phyloP scores from a whole-genome alignment of 2,329 filamentous ascomycete genomes.

The Capronia americana region DNA sequence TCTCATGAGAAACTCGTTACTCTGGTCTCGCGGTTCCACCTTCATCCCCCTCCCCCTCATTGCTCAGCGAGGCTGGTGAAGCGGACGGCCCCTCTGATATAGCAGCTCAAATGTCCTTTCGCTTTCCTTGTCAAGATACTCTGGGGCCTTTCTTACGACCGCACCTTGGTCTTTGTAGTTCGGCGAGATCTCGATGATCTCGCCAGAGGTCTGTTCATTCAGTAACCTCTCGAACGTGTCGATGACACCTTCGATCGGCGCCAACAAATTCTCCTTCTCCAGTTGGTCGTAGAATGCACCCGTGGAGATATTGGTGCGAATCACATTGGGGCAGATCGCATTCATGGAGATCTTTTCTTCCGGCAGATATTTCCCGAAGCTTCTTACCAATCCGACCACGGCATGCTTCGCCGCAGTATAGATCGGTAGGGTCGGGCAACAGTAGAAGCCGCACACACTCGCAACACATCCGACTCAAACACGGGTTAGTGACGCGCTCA shows the following conservation, averaged over 20 bases:
- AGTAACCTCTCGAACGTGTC: conserved; percentile 50
- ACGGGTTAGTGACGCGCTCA: not conserved
- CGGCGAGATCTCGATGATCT: conserved; percentile 52
- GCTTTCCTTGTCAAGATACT: conserved; percentile 34
- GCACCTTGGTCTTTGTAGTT: conserved; percentile 39
- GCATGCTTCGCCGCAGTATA: conserved; percentile 46
- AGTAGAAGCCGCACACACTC: conserved; percentile 54
- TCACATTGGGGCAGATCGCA: conserved; percentile 51
- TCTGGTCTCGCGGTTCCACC: not conserved
- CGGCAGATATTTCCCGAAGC: conserved; percentile 51
- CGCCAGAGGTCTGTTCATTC: conserved; percentile 46
- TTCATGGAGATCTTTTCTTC: conserved; percentile 52
- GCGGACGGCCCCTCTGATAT: conserved; percentile 22
- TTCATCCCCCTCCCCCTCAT: not conserved
- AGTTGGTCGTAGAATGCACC: conserved; percentile 48
- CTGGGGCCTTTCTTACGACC: conserved; percentile 24
- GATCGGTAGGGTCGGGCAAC: conserved; percentile 50
- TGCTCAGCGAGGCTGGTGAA: conserved; percentile 34
- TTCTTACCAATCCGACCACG: conserved; percentile 40
- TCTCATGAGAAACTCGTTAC: not conserved
- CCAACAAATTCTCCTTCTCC: conserved; percentile 46
- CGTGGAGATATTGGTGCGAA: conserved; percentile 50
- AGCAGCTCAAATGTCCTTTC: conserved; percentile 31
- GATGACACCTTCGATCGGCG: conserved; percentile 50
- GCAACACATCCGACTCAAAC: conserved; percentile 42